Evolutionary conservation across 169 alveolate genomes (phyloP).

Genomic region (Eimeria sp.): DNA sequence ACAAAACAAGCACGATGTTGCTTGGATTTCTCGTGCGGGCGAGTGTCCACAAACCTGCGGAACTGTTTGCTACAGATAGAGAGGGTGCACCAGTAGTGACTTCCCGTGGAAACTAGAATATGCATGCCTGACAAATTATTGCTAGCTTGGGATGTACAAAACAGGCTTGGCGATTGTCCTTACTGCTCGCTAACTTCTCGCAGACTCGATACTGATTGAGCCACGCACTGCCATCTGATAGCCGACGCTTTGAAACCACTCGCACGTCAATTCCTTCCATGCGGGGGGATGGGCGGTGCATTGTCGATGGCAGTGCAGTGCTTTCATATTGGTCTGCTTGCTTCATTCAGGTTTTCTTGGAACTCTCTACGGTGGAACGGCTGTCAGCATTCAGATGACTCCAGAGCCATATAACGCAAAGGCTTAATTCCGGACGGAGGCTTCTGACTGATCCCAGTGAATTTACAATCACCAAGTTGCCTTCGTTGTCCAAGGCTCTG

Average conservation of each 20-base stretch:
- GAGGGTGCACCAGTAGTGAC: not conserved
- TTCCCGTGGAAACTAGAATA: not conserved
- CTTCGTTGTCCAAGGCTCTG: conserved; percentile 43
- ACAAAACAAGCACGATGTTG: not conserved
- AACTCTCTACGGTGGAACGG: not conserved
- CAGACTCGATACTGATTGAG: conserved; percentile 67
- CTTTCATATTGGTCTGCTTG: conserved; percentile 9
- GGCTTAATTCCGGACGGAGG: not conserved
- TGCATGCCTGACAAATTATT: not conserved
- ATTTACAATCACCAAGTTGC: not conserved
- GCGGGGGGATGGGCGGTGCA: conserved; percentile 78
- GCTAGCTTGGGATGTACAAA: not conserved
- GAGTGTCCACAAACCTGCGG: not conserved
- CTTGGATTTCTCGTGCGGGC: not conserved
- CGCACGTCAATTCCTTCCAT: conserved; percentile 62
- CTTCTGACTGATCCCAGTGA: not conserved
- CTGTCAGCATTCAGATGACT: not conserved
- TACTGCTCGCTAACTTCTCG: conserved; percentile 65
- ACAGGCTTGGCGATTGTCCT: not conserved
- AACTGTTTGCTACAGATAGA: not conserved
- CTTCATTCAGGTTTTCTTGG: not conserved
- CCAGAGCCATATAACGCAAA: not conserved
- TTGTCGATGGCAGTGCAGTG: conserved; percentile 2
- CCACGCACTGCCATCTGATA: conserved; percentile 67
- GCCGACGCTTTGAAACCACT: conserved; percentile 72